Evolutionary conservation across 1,139 yeast species (phyloP), one percentile per base, ranked within the genome.

Genomic region (Yamadazyma aaseri): DNA sequence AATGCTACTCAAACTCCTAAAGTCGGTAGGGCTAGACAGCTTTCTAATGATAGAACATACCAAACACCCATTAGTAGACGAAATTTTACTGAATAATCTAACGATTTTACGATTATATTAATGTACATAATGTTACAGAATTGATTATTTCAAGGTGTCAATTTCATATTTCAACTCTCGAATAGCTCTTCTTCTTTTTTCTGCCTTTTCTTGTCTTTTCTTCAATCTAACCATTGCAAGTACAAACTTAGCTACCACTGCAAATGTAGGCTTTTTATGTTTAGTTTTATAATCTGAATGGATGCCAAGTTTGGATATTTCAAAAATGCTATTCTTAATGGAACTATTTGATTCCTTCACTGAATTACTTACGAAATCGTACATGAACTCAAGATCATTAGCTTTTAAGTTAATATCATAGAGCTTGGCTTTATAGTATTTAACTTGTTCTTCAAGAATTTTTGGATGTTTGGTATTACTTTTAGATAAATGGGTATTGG

Each of bases 141-240:
- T n/a, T n/a, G n/a, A n/a, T n/a, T n/a, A n/a, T 22, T 12, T 22
- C 6, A 10, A 15, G 5, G 22, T 7, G 14, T 31, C 35, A 11
- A 39, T 27, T 13, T 33, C 27, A 11, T 28, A 38, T 32, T 56
- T 56, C 34, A 65, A 47, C 31, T 57, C 62, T 17, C 42, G 36
- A 27, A 64, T 43, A 36, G 50, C 55, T 16, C 36, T 18, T 26
- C 47, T 54, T 24, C 71, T 51, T 31, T 40, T 47, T 26, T 52
- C 52, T 3, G 62, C 51, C 38, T 50, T 56, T 33, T 59, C 55
- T 5, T 47, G 44, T 37, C 79, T 53, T 28, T 62, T 69, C 44
- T 61, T 68, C 17, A 82, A 62, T 36, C 80, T 59, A 6, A 81
- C 72, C 23, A 67, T 60, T 1, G 86, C 83, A 41, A 81, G 55